A percentile compares a stretch with the other conserved stretches of the same genome.
Conservation (phyloP, 495 filamentous ascomycete species). For the Oidiodendron maius region DNA sequence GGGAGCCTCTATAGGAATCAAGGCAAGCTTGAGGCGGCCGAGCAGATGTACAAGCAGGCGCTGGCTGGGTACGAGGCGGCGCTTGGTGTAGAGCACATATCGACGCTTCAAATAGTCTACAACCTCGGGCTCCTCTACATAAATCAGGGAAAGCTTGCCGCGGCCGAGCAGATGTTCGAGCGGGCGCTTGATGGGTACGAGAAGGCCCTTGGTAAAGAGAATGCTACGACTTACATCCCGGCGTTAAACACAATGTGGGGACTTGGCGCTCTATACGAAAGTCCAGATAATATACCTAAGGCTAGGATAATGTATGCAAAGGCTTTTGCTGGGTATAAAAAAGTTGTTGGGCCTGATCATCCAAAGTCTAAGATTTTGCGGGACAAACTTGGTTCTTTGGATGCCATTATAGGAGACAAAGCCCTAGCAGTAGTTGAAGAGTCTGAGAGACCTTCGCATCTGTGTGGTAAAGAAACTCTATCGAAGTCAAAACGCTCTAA, state of each 20-base stretch:
- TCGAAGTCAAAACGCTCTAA: slow-evolving; percentile 1
- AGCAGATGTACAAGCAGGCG: slow-evolving; percentile 30
- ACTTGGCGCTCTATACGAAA: background rate
- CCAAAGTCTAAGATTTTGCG: slow-evolving; percentile 1
- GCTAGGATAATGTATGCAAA: slow-evolving; percentile 8
- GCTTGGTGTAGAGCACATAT: slow-evolving; percentile 30
- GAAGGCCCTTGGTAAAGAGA: slow-evolving; percentile 26
- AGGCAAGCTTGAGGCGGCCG: too few relatives aligned
- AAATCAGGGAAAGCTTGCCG: slow-evolving; percentile 20
- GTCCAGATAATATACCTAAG: slow-evolving; percentile 2
- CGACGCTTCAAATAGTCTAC: too few relatives aligned
- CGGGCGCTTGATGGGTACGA: slow-evolving; percentile 33
- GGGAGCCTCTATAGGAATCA: too few relatives aligned
- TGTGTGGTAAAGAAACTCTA: background rate
- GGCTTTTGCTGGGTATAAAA: slow-evolving; percentile 5
- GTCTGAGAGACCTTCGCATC: background rate
- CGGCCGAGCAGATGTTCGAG: slow-evolving; percentile 28
- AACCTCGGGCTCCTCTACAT: slow-evolving; percentile 25
- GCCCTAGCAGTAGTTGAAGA: background rate
- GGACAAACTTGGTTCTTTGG: slow-evolving; percentile 6
- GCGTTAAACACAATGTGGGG: slow-evolving; percentile 8
- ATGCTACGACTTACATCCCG: slow-evolving; percentile 8
- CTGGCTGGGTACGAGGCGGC: slow-evolving; percentile 31
- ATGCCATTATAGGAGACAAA: slow-evolving; percentile 1
- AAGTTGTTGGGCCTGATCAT: slow-evolving; percentile 11